Evolutionary conservation across 805 yeast genomes (phyloP).

Genomic region (Metschnikowia chrysomelidarum): DNA sequence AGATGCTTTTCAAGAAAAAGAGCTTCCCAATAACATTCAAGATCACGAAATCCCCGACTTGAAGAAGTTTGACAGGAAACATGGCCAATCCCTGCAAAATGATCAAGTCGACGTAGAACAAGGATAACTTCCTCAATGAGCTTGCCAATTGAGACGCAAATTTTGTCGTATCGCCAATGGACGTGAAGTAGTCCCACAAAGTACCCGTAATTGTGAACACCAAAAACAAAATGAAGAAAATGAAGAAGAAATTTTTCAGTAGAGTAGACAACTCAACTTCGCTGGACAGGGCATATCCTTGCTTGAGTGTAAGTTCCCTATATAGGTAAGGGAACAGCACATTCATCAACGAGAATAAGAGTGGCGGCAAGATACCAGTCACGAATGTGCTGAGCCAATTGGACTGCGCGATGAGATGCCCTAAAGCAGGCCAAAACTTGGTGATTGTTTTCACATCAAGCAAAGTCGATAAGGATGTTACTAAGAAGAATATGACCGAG

Average conservation of each 20-base stretch:
- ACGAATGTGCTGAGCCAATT: constrained; percentile 53
- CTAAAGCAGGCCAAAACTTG: constrained; percentile 59
- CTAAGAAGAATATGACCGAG: constrained; percentile 52
- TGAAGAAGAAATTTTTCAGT: constrained; percentile 57
- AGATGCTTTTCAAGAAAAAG: constrained; percentile 37
- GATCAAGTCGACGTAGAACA: constrained; percentile 59
- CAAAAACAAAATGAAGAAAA: constrained; percentile 58
- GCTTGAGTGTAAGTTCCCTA: constrained; percentile 46
- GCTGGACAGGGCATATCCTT: constrained; percentile 55
- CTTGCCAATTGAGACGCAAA: constrained; percentile 55
- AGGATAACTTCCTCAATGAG: constrained; percentile 49
- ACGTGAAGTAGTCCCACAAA: constrained; percentile 55
- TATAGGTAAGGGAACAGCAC: constrained; percentile 55
- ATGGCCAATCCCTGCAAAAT: constrained; percentile 68
- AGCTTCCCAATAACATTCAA: constrained; percentile 40
- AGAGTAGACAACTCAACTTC: constrained; percentile 58
- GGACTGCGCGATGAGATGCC: constrained; percentile 49
- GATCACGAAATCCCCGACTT: constrained; percentile 51
- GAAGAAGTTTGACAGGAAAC: constrained; percentile 57
- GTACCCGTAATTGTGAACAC: constrained; percentile 64
- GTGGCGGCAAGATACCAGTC: constrained; percentile 62
- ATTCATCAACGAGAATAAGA: constrained; percentile 54
- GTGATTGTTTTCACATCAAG: constrained; percentile 54
- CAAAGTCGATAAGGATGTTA: constrained; percentile 55
- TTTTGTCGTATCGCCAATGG: constrained; percentile 56